These are phyloP conservation scores for Podospora didyma DNA, from an alignment of 495 filamentous ascomycete species.

Conservation along the genomic window DNA sequence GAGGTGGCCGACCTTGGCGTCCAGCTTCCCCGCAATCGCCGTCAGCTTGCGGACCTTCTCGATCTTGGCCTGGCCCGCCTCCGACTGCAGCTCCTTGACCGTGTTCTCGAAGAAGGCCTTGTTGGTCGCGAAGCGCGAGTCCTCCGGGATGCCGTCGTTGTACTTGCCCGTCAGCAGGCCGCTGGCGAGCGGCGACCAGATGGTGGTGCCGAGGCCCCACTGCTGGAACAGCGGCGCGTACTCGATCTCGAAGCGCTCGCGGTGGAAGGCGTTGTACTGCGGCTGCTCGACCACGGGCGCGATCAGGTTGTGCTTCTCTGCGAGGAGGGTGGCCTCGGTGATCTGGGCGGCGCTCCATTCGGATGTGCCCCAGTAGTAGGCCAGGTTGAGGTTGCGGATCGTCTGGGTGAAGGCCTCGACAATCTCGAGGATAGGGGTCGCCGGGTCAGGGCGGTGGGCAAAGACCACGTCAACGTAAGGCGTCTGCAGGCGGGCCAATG, in stretches of 20 bases:
- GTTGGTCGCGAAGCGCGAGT: constrained; percentile 50
- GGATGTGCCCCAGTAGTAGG: constrained; percentile 88
- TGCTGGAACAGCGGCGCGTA: constrained; percentile 61
- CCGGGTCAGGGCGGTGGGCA: constrained; percentile 77
- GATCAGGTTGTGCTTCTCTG: constrained; percentile 70
- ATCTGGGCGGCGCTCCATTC: constrained; percentile 86
- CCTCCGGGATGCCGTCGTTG: constrained; percentile 60
- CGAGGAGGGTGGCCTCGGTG: constrained; percentile 67
- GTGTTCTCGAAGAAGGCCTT: constrained; percentile 36
- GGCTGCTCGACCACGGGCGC: constrained; percentile 84
- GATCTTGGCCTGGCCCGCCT: constrained; percentile 32
- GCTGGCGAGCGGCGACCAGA: constrained; percentile 64
- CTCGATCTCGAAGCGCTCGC: constrained; percentile 73
- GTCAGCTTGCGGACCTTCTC: constrained; percentile 48
- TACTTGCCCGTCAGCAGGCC: constrained; percentile 79
- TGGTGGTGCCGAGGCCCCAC: constrained; percentile 65
- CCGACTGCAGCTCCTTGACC: constrained; percentile 31
- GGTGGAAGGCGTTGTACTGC: constrained; percentile 72
- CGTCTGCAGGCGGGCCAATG: constrained; percentile 65
- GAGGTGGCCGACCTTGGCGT: constrained; percentile 53
- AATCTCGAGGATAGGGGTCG: constrained; percentile 82
- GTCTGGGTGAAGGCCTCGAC: constrained; percentile 81
- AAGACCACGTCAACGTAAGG: constrained; percentile 79
- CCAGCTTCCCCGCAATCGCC: constrained; percentile 63
- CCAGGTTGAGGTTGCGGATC: constrained; percentile 66